Evolutionary conservation across 1,139 yeast species (phyloP), one percentile per base, ranked within the genome.

Genomic region (Candida mesenterica): DNA sequence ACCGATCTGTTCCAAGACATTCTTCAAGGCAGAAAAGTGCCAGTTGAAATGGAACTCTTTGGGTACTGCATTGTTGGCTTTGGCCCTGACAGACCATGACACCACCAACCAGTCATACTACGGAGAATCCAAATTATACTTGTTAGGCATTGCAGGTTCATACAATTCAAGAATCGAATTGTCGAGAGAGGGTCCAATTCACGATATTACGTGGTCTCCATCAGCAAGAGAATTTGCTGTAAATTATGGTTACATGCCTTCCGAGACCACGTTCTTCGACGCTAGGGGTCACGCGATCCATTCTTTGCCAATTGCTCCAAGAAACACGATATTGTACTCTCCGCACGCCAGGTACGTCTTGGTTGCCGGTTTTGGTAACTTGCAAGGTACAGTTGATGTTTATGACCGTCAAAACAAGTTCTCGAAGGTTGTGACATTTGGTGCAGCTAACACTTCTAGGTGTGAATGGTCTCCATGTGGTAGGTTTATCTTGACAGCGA

Each of bases 381-480:
- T 94, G 60, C 97, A 90, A 65, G 99, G 99, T 43, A 80, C 92
- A 8, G 95, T 94, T 44, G 97, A 94, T 57, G 84, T 94, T 43
- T 83, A 90, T 57, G 98, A 94, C 67, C 85, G 97, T 58, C 89
- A 83, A 59, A 81, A 84, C 57, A 86, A 86, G 61, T 92, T 89
- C 59, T 64, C 73, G 41, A 86, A 87, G 61, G 77, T 92, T 36
- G 72, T 89, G 13, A 75, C 88, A 24, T 85, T 92, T 56, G 89
- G 87, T 57, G 98, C 97, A 3, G 68, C 96, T 32, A 94, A 94
- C 65, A 89, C 97, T 9, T 84, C 95, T 19, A 95, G 84, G 32
- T 90, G 97, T 60, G 89, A 86, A 59, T 94, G 98, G 98, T 82
- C 95, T 3, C 98, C 99, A n/a, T 95, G 94, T 64, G 97, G 98